These are phyloP conservation scores for Penicillium longicatenatum DNA, from an alignment of 495 filamentous ascomycete species.

Conservation along the genomic window DNA sequence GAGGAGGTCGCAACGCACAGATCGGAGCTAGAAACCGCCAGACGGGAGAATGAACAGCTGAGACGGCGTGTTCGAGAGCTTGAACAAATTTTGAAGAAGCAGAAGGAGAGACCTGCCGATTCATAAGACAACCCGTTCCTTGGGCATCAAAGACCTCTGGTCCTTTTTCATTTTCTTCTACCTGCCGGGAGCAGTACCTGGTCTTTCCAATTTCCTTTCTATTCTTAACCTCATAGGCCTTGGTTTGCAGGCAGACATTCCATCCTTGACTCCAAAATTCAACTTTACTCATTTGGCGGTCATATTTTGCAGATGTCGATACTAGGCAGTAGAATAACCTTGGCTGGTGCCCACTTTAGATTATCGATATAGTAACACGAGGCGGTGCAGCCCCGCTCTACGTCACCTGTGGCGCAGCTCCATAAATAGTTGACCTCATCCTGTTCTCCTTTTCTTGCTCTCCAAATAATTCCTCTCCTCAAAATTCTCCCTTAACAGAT, in stretches of 20 bases:
- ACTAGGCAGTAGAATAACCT: not conserved
- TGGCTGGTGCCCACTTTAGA: not conserved
- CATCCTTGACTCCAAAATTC: not conserved
- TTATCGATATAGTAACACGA: slow-evolving; percentile 1
- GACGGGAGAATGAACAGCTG: slow-evolving; percentile 78
- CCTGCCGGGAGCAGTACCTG: slow-evolving; percentile 2
- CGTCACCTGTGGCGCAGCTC: slow-evolving; percentile 35
- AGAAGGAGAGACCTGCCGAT: slow-evolving; percentile 14
- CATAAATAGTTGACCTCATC: slow-evolving; percentile 20
- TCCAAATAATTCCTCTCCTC: not conserved
- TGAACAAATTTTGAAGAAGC: slow-evolving; percentile 50
- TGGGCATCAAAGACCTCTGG: not conserved
- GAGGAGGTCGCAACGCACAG: slow-evolving; percentile 72
- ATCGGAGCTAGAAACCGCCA: slow-evolving; percentile 70
- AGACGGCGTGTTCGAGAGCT: slow-evolving; percentile 73
- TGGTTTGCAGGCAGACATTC: slow-evolving; percentile 5
- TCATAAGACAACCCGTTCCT: not conserved
- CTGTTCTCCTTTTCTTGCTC: slow-evolving; percentile 5
- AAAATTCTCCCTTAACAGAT: slow-evolving; percentile 14
- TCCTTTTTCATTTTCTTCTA: not conserved
- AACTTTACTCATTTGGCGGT: not conserved
- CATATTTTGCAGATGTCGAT: not conserved
- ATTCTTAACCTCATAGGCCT: not conserved
- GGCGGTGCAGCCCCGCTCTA: slow-evolving; percentile 34
- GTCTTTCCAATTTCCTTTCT: not conserved